Base-by-base conservation (phyloP, 1,284 basidiomycete genomes). In the Laetiporus sulphureus region DNA sequence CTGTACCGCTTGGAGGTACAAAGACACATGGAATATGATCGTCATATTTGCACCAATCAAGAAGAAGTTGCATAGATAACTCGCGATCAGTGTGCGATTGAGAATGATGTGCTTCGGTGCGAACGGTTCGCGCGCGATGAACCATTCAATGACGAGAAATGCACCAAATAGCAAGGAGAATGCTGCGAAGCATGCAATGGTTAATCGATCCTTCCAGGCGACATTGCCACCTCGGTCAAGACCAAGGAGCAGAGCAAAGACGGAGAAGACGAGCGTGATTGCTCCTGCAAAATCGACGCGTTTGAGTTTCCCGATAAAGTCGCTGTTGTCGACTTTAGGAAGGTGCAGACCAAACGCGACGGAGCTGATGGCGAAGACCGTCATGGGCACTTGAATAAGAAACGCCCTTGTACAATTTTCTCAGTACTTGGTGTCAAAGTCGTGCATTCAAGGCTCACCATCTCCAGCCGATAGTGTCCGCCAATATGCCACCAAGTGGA, bases 391-490 rank as follows among this genome's bases (percentile, higher is more conserved):
- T 64, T 82, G 78, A 3, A 77, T 49, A 5, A 77, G 59, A 63
- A 82, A 82, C 0, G 73, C 67, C 75, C 73, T 76, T 7, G 25
- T 8, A 13, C 8, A 8, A 27, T 27, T 13, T 7, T 27, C 13
- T 27, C n/a, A n/a, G n/a, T n/a, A 13, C 25, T 8, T 27, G 25
- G 25, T 27, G 25, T 27, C 25, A 8, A 13, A 8, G 25, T 27
- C 8, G 7, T 7, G 25, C 13, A 13, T n/a, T 4, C 18, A 3
- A 16, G n/a, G 50, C 56, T 19, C 45, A 74, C 77, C 77, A 79
- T 57, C 78, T 60, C 79, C 79, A 82, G n/a, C 77, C 77, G 33
- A 79, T 72, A 3, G 62, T 73, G 49, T 80, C 78, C 3, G 74
- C 66, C 4, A 82, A 61, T 38, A 75, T 65, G 3, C 78, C 77